A percentile compares a stretch with the other conserved stretches of the same genome.
Conservation (phyloP, 352 stramenopile species). For the Phytophthora tentaculata region DNA sequence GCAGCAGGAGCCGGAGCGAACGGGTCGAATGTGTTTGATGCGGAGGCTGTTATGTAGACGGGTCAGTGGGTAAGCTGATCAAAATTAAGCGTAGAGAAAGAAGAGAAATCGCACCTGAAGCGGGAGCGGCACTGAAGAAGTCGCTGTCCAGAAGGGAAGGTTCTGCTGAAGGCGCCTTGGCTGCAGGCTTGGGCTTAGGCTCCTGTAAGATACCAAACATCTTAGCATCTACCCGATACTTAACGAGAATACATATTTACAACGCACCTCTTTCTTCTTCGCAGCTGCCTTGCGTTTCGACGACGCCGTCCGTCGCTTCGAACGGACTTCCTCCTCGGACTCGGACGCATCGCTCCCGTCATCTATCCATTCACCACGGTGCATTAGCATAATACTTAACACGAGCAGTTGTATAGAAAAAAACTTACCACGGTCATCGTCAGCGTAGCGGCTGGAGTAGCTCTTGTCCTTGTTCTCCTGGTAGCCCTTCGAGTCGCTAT, state of each 20-base stretch:
- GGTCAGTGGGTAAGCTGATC: too few species aligned
- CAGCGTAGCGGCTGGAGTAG: constrained; percentile 77
- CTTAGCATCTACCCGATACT: constrained; percentile 1
- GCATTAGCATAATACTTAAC: constrained; percentile 1
- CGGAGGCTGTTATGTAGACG: constrained; percentile 15
- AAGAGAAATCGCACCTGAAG: constrained; percentile 34
- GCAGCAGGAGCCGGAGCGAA: constrained; percentile 56
- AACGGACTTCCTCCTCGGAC: constrained; percentile 71
- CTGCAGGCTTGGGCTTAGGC: constrained; percentile 38
- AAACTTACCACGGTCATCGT: constrained; percentile 50
- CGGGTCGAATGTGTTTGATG: constrained; percentile 66
- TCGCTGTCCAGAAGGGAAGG: constrained; percentile 80
- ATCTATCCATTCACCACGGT: constrained; percentile 32
- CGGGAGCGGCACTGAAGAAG: constrained; percentile 65
- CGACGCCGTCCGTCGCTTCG: constrained; percentile 65
- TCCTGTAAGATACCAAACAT: constrained; percentile 38
- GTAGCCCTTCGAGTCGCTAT: constrained; percentile 54
- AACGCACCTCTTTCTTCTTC: constrained; percentile 78
- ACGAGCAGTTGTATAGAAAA: neutral
- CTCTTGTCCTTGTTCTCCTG: constrained; percentile 67
- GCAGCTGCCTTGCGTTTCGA: constrained; percentile 62
- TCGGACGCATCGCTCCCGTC: constrained; percentile 71
- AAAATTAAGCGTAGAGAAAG: constrained; percentile 6
- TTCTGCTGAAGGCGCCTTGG: constrained; percentile 64
- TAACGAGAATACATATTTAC: neutral